Percentiles rank a stretch among this genome's conserved stretches.
phyloP scores from a whole-genome alignment of 805 yeast genomes.

The Grigorovia yakushimaensis region DNA sequence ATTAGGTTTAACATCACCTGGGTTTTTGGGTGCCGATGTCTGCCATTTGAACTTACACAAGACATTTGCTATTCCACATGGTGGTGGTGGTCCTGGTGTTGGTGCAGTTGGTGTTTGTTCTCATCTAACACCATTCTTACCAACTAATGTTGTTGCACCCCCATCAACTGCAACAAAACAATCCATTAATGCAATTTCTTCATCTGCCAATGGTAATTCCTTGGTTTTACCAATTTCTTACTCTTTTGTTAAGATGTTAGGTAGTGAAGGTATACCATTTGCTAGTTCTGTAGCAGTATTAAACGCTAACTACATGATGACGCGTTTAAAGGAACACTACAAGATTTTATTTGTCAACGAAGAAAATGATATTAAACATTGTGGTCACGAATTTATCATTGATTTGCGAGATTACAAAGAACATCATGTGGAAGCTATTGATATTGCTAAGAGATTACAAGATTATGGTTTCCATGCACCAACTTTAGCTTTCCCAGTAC shows the following conservation, averaged over 20 bases:
- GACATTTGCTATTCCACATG: conserved; percentile 96
- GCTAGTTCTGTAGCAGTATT: conserved; percentile 87
- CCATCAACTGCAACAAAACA: conserved; percentile 10
- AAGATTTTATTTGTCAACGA: conserved; percentile 58
- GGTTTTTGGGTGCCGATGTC: conserved; percentile 96
- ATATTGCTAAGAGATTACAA: conserved; percentile 91
- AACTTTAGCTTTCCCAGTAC: conserved; percentile 97
- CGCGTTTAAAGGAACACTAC: conserved; percentile 58
- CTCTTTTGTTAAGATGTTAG: conserved; percentile 91
- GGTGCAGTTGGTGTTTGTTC: conserved; percentile 92
- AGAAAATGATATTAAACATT: conserved; percentile 45
- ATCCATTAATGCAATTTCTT: conserved; percentile 68
- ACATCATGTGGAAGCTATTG: conserved; percentile 83
- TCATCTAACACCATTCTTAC: conserved; percentile 74
- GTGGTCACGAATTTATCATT: conserved; percentile 94
- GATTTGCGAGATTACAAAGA: conserved; percentile 80
- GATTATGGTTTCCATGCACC: conserved; percentile 99
- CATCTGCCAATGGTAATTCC: conserved; percentile 96
- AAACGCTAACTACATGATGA: conserved; percentile 94
- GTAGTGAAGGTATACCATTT: conserved; percentile 71
- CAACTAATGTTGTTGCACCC: conserved; percentile 56
- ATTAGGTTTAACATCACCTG: conserved; percentile 94
- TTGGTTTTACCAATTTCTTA: conserved; percentile 87
- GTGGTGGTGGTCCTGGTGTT: conserved; percentile 99
- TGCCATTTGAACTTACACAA: conserved; percentile 95